A percentile compares a stretch with the other conserved stretches of the same genome.
phyloP scores from a whole-genome alignment of 495 filamentous ascomycete genomes.

The Tuber borchii region DNA sequence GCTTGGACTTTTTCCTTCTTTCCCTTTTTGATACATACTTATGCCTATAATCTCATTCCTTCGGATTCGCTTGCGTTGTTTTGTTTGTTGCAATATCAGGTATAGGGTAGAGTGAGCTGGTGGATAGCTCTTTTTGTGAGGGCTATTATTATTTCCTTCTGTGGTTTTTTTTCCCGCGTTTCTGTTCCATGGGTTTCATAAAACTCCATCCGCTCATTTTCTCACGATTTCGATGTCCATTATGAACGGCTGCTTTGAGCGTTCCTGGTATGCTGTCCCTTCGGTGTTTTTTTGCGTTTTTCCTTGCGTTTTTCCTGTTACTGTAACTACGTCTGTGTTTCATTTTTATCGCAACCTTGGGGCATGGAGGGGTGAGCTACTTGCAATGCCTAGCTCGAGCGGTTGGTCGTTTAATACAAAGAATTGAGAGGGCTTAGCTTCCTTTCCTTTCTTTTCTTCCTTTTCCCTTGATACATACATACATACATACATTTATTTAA shows the following conservation, averaged over 20 bases:
- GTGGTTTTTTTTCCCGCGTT: neutral
- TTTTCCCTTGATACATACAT: neutral
- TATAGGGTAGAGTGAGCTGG: slow-evolving; percentile 10
- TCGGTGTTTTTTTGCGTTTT: neutral
- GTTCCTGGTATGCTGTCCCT: neutral
- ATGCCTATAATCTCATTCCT: slow-evolving; percentile 6
- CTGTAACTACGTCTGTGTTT: neutral
- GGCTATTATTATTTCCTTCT: neutral
- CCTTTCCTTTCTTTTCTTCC: neutral
- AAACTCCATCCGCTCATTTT: neutral
- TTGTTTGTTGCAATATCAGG: slow-evolving; percentile 35
- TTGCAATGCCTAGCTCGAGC: neutral
- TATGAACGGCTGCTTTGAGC: neutral
- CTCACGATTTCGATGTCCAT: neutral
- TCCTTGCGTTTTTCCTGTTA: neutral
- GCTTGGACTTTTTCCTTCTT: slow-evolving; percentile 14
- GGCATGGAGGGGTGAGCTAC: neutral
- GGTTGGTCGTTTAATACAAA: neutral
- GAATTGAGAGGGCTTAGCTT: neutral
- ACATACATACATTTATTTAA: slow-evolving; percentile 2
- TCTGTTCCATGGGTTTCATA: neutral
- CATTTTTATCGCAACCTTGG: neutral
- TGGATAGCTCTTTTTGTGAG: neutral
- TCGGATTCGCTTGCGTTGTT: slow-evolving; percentile 6
- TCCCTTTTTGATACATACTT: slow-evolving; percentile 13